Evolutionary conservation across 148 eudicot genomes (phyloP), one percentile per base, ranked within the genome.

Genomic region (Rhododendron simsii): DNA sequence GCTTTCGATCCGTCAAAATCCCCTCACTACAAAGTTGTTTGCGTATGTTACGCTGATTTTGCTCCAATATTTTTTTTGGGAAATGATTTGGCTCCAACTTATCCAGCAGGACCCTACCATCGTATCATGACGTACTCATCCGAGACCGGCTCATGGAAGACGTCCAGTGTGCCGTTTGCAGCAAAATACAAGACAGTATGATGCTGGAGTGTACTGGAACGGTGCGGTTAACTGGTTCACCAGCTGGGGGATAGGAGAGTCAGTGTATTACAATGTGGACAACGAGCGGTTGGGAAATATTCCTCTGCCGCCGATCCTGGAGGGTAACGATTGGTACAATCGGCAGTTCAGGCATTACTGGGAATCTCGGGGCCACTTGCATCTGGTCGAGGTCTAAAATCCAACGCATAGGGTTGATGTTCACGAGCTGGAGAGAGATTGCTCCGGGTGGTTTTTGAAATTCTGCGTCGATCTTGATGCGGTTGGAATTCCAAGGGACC

Each of bases 381-480:
- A 87, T 50, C 48, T 87, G 1, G 30, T 87, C 14, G 88, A 87
- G 74, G 48, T 78, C 3, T 83, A 55, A 5, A 86, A 78, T n/a
- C 50, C 10, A 16, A 61, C 16, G 7, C 35, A 61, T 20, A 39
- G 47, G 14, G 84, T 78, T 7, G 2, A 83, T 73, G 77, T 87
- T 2, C 80, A 87, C 2, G 91, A 87, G 88, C 59, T 85, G 88
- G 71, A 71, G 78, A 83, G 89, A 33, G 88, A 89, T 18, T 87
- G 87, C 80, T 85, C 84, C 0, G 83, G 39, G n/a, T 90, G 90
- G 91, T 84, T 85, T 84, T 77, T 86, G 6, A 88, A 84, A 69
- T 88, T 83, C 81, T 7, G n/a, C 3, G 67, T 88, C 18, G 88
- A 90, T 77, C 37, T 80, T 79, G 67, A 26, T 3, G 50, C 28